Evolutionary conservation across 106 monocot genomes (phyloP), one percentile per base, ranked within the genome.

Genomic region (Phalaenopsis equestris): DNA sequence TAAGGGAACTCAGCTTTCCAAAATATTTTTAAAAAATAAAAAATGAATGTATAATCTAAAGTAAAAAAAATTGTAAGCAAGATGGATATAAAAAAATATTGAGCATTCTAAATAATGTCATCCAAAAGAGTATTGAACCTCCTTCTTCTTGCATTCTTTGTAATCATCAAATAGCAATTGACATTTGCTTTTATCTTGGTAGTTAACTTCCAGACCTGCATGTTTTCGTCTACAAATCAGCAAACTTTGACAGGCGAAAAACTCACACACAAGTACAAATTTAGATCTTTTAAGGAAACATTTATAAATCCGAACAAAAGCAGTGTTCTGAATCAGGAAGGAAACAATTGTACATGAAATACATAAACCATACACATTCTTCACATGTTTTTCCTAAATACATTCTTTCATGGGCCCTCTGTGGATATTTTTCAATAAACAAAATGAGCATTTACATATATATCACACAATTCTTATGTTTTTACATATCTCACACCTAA

Each of bases 121-220:
- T 19, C 18, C 0, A 73, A 75, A 23, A 39, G n/a, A 48, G 30
- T 61, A 46, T 55, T 42, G 15, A 49, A 94, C 98, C 98, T 98
- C 98, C 84, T 88, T 98, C 87, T 98, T 94, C 80, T 89, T 98
- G 82, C 98, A 98, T 78, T 94, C 94, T 86, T 94, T 98, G 76
- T 98, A 98, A 75, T 89, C 81, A 81, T 94, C 92, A 92, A 98
- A 98, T 74, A 92, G 85, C 64, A 92, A 80, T 68, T 92, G 98
- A 61, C 98, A 98, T 85, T 92, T 94, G 85, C 86, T 91, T 79
- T 94, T 98, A 56, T 94, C 89, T 21, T 85, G 80, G 78, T 74
- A 6, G 7, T 94, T 86, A 76, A 80, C 76, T 87, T 93, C 92
- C 67, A 98, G 55, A 79, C 97, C 94, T 94, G 85, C 58, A 86